Percentiles rank a stretch among this genome's conserved stretches.
These are phyloP conservation scores for Brassica balearica DNA, from an alignment of 441 rosid genomes.

Conservation along the genomic window DNA sequence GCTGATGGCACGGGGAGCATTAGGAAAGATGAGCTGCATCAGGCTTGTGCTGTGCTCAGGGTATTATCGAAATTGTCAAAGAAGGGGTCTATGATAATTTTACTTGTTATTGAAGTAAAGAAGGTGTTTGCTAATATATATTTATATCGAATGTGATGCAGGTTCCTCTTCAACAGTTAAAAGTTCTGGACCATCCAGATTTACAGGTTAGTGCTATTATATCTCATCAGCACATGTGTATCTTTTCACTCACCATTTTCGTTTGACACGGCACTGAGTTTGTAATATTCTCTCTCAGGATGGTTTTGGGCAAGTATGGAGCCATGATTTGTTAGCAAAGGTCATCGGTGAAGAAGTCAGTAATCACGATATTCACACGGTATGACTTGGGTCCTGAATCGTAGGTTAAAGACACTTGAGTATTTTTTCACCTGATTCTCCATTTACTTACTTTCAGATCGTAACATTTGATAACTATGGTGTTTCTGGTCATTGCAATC, in stretches of 20 bases:
- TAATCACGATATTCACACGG: constrained; percentile 56
- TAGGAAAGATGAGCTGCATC: constrained; percentile 67
- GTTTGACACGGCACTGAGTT: background rate
- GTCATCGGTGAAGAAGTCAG: constrained; percentile 66
- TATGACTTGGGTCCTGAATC: constrained; percentile 41
- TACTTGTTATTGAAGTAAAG: constrained; percentile 13
- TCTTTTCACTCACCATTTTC: constrained; percentile 20
- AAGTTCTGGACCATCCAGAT: constrained; percentile 68
- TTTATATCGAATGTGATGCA: constrained; percentile 38
- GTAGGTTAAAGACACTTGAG: background rate
- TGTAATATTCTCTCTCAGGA: constrained; percentile 55
- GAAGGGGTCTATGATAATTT: background rate
- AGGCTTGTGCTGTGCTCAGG: constrained; percentile 77
- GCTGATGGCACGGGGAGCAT: constrained; percentile 82
- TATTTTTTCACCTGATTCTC: background rate
- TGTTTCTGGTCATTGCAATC: constrained; percentile 89
- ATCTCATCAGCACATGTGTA: constrained; percentile 2
- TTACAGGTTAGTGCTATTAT: constrained; percentile 57
- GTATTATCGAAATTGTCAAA: constrained; percentile 26
- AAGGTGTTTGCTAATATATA: constrained; percentile 14
- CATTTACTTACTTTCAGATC: constrained; percentile 50
- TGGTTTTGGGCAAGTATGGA: constrained; percentile 80
- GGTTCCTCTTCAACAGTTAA: constrained; percentile 70
- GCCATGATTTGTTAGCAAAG: constrained; percentile 59
- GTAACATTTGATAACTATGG: constrained; percentile 81